Evolutionary conservation across 2,329 filamentous ascomycete genomes (phyloP).

Genomic region (Pestalotiopsis sp.): DNA sequence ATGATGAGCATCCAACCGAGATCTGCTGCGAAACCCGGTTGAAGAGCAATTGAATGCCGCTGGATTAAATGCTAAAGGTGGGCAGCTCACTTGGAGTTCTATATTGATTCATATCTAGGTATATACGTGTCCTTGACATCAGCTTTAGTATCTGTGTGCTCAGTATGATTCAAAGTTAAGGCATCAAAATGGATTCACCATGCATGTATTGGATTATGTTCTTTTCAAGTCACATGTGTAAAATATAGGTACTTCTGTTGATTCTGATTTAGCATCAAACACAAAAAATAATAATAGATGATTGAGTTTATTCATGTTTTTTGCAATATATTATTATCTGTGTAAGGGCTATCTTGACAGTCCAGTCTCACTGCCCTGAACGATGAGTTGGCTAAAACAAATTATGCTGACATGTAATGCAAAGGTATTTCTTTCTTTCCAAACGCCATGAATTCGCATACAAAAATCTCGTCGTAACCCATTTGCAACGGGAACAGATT

Average conservation of each 20-base stretch:
- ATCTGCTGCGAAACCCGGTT: neutral
- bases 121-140: too few relatives aligned
- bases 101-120: too few relatives aligned
- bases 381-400: neutral
- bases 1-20: neutral
- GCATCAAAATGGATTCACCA: too few relatives aligned
- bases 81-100: too few relatives aligned
- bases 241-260: too few relatives aligned
- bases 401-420: neutral
- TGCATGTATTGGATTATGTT: too few relatives aligned
- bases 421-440: neutral
- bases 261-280: too few relatives aligned
- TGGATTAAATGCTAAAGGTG: too few relatives aligned
- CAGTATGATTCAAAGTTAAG: too few relatives aligned
- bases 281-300: too few relatives aligned
- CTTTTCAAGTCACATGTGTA: too few relatives aligned
- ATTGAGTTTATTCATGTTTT: neutral
- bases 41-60: neutral
- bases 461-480: neutral
- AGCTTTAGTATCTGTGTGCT: too few relatives aligned
- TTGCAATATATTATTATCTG: neutral
- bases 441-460: neutral
- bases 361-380: neutral
- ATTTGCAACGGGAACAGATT: neutral
- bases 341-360: neutral